phyloP scores from a whole-genome alignment of 2,329 filamentous ascomycete species.

The Dactylonectria macrodidyma region DNA sequence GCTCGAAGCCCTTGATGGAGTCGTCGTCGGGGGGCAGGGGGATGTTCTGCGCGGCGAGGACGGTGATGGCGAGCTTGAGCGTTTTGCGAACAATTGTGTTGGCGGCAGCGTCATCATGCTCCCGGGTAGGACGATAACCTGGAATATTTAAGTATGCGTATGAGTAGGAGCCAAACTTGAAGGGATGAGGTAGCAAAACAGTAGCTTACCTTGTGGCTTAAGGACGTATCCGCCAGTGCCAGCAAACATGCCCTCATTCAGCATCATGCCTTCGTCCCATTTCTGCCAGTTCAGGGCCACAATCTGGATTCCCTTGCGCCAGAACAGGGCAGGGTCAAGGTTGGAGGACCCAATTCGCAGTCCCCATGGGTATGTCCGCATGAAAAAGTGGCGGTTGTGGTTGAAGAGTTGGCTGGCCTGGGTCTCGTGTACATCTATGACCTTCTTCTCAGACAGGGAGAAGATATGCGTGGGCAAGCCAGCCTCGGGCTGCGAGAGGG shows the following conservation, averaged over 20 bases:
- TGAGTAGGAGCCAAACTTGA: too few relatives aligned
- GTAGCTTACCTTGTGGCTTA: slow-evolving; percentile 77
- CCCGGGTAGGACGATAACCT: slow-evolving; percentile 53
- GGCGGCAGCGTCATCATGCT: slow-evolving; percentile 40
- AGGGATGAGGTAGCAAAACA: not conserved
- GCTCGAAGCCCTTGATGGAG: slow-evolving; percentile 73
- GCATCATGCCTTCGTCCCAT: slow-evolving; percentile 94
- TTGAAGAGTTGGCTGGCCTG: slow-evolving; percentile 73
- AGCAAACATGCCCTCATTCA: slow-evolving; percentile 93
- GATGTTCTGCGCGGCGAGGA: slow-evolving; percentile 84
- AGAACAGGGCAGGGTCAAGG: slow-evolving; percentile 86
- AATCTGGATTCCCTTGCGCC: slow-evolving; percentile 91
- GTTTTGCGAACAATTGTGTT: slow-evolving; percentile 65
- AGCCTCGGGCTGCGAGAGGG: slow-evolving; percentile 80
- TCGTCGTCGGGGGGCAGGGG: slow-evolving; percentile 73
- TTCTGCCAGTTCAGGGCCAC: slow-evolving; percentile 96
- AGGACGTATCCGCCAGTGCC: slow-evolving; percentile 88
- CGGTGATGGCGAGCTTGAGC: slow-evolving; percentile 79
- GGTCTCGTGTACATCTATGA: slow-evolving; percentile 73
- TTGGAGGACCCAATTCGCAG: slow-evolving; percentile 88
- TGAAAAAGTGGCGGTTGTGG: slow-evolving; percentile 86
- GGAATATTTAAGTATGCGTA: slow-evolving; percentile 17
- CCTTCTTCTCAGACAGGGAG: slow-evolving; percentile 73
- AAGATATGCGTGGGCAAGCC: slow-evolving; percentile 79
- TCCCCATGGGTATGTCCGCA: slow-evolving; percentile 91